Evolutionary conservation across 2,329 filamentous ascomycete species (phyloP), one percentile per base, ranked within the genome.

Genomic region (Trichoderma sp.): DNA sequence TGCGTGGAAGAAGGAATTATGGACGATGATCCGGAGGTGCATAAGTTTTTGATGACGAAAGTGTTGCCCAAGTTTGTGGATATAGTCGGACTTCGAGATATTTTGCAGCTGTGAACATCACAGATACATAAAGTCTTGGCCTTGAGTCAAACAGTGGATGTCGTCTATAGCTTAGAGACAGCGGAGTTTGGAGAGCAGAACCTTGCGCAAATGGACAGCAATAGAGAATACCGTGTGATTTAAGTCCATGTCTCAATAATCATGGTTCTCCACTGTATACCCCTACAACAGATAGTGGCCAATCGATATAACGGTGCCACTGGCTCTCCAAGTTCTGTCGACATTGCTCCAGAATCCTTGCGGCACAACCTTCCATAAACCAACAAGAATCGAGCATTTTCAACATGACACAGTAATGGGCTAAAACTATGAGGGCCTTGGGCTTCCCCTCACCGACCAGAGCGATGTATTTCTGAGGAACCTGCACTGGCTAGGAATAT

Each of bases 21-120:
- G 7, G 64, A 66, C 10, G 64, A 66, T 14, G 64, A 66, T 28
- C 26, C 34, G 16, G 64, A 66, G 30, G 28, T 66, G 4, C 51
- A 59, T 21, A 14, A 43, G 1, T 59, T 66, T 13, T 21, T 66
- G 2, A 56, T 66, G 64, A 46, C 16, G 34, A 71, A 43, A 37
- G 68, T 61, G 14, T 34, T 66, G n/a, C 46, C 46, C 8, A 49
- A 49, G 10, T 49, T 49, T 49, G 46, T 49, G n/a, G 46, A 49
- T 13, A 8, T 49, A 21, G 46, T 49, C 5, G 11, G 10, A 0
- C 18, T 24, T 21, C n/a, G 11, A 13, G 46, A 49, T 24, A 3
- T 49, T 49, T 11, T 49, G 21, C n/a, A 13, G 46, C 46, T 49
- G 18, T 43, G 39, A 43, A n/a, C n/a, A 43, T n/a, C 16, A 43